Evolutionary conservation across 148 eudicot species (phyloP).

Genomic region (Camellia lanceoleosa): DNA sequence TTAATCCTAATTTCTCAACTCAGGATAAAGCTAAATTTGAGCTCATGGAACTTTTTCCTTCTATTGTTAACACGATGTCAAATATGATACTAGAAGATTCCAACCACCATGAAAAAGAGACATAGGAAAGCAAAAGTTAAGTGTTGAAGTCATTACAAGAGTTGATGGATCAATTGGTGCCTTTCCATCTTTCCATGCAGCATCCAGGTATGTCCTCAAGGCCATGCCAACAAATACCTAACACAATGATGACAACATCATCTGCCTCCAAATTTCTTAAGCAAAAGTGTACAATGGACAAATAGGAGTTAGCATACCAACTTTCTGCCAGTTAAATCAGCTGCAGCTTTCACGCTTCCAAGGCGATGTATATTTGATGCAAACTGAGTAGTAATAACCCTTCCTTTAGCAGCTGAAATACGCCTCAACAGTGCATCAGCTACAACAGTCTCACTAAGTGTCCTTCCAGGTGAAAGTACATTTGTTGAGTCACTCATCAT

Average conservation of each 20-base stretch:
- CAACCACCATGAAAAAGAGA: neutral
- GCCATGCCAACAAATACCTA: conserved; percentile 98
- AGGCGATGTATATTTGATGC: conserved; percentile 98
- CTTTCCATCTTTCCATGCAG: conserved; percentile 97
- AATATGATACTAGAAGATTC: neutral
- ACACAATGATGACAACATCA: conserved; percentile 17
- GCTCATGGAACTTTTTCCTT: conserved; percentile 1
- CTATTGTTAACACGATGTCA: neutral
- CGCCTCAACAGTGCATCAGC: conserved; percentile 80
- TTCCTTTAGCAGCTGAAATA: conserved; percentile 81
- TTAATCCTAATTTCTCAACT: no score
- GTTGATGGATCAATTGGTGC: conserved; percentile 99
- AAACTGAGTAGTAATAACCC: conserved; percentile 94
- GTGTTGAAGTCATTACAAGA: conserved; percentile 46
- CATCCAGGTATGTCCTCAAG: conserved; percentile 88
- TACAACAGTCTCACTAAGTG: conserved; percentile 85
- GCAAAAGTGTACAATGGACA: neutral
- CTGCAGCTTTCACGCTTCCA: conserved; percentile 98
- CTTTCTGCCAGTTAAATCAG: conserved; percentile 90
- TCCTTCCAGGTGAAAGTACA: conserved; percentile 93
- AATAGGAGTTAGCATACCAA: conserved; percentile 60
- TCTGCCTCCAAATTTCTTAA: neutral
- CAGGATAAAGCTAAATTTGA: conserved; percentile 3
- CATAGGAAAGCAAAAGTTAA: neutral
- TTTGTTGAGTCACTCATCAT: conserved; percentile 99